Base-by-base conservation (phyloP, 352 stramenopile species). In the Globisporangium nunn region DNA sequence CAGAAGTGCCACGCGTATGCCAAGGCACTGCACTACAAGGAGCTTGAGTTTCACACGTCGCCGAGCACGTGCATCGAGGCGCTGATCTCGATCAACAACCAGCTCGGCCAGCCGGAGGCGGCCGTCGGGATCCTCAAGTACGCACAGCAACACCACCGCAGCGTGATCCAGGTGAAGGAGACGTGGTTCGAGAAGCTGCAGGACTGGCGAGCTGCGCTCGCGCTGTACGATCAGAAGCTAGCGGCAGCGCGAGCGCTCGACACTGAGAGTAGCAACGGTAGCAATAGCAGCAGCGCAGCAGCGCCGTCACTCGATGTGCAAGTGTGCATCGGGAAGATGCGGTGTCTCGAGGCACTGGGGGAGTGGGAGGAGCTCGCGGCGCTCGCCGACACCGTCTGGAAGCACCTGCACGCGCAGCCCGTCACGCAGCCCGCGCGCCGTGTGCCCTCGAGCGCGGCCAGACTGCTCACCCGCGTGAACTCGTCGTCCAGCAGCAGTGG, bases 31-130 rank as follows among this genome's bases (percentile, higher is more conserved):
- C 93, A 98, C 55, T 99, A 98, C 70, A 98, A 99, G 68, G 97
- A 99, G 60, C 74, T 98, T 1, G 96, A 99, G 70, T 98, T 98
- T 57, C 77, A 91, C 52, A 92, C 78, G 23, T 82, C 91, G n/a
- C 86, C 87, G 6, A 81, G 72, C 14, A 95, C 85, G n/a, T 98
- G 94, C 67, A 96, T 99, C n/a, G 97, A 99, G 65, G 84, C 87
- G 41, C 79, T 99, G 1, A 99, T 99, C 46, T 96, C 93, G 39
- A 99, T 99, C 48, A 99, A 99, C 74, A 98, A 99, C 53, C 98
- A 99, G 70, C 67, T 99, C 1, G 95, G 96, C 10, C 80, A 95
- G 49, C 87, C 94, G 0, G 96, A 99, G 63, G 96, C 96, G 12
- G 97, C 97, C 11, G 78, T 98, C 11, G 97, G 97, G n/a, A 96